Evolutionary conservation across 2,329 filamentous ascomycete species (phyloP), one percentile per base, ranked within the genome.

Genomic region (Sporothrix phasma): DNA sequence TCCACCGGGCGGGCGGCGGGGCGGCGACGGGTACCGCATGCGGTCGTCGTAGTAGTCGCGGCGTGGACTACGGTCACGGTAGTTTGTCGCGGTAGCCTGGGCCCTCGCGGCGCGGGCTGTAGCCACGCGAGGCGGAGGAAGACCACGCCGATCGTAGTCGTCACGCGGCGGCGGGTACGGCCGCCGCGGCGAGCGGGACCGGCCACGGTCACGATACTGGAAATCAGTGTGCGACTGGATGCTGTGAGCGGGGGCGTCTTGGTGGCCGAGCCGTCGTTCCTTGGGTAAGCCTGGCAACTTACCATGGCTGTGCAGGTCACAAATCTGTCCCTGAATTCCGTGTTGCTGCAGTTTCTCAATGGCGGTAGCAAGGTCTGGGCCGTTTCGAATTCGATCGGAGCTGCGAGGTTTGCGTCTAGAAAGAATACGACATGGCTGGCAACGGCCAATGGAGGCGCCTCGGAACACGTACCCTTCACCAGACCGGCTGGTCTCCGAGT

Each of bases 331-430:
- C 97, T 97, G 78, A 97, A 97, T 73, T 96, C 92, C 74, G 87
- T 88, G 69, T 87, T 87, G 75, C 97, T 92, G n/a, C 68, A 99
- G 88, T 78, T 97, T 97, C 76, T 97, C 92, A 64, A 97, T 90
- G 62, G 94, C 94, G 66, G 88, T 88, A 74, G 90, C 91, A 66
- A 99, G 80, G 73, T 99, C 69, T 86, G 87, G 65, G 89, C 89
- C 67, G 91, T 96, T 78, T 99, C 94, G 73, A 97, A 99, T 75
- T 99, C 94, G 74, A 99, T n/a, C 93, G 75, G 97, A 97, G 72
- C 93, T 97, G 73, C n/a, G n/a, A n/a, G n/a, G n/a, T n/a, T n/a
- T n/a, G n/a, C n/a, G n/a, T n/a, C n/a, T n/a, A n/a, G n/a, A n/a
- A n/a, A n/a, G n/a, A n/a, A n/a, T n/a, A n/a, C n/a, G n/a, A n/a